Percentiles rank a stretch among this genome's conserved stretches.
Conservation (phyloP, 441 rosid genomes). For the Euphorbia celastroides region DNA sequence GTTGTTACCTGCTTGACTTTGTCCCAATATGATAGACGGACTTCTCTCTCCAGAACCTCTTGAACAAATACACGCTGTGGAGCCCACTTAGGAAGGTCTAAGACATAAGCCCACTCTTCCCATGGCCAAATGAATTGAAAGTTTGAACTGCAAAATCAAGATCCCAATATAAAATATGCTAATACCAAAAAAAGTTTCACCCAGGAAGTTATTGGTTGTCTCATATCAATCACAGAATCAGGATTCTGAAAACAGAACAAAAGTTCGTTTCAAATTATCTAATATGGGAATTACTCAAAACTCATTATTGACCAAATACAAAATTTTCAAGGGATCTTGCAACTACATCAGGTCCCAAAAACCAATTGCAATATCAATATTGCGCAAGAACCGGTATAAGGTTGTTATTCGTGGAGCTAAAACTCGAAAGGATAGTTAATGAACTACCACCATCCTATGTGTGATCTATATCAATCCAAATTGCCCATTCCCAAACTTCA, state of each 20-base stretch:
- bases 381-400: not conserved
- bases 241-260: not conserved
- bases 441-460: not conserved
- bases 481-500: too few relatives aligned
- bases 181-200: conserved; percentile 3
- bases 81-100: conserved; percentile 97
- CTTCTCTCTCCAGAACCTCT: conserved; percentile 98
- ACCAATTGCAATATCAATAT: not conserved
- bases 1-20: conserved; percentile 84
- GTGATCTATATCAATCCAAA: not conserved
- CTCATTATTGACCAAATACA: not conserved
- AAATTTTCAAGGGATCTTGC: not conserved
- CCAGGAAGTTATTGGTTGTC: not conserved
- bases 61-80: conserved; percentile 98
- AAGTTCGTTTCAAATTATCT: not conserved
- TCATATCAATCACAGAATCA: not conserved
- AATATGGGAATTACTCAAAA: not conserved
- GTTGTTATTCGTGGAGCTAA: not conserved
- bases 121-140: conserved; percentile 99
- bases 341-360: not conserved
- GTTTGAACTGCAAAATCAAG: conserved; percentile 61
- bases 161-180: conserved; percentile 17
- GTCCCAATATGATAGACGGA: conserved; percentile 98
- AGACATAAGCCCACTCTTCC: conserved; percentile 99
- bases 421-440: not conserved